Evolutionary conservation across 352 stramenopile species (phyloP), one percentile per base, ranked within the genome.

Genomic region (Phytopythium ostracodes): DNA sequence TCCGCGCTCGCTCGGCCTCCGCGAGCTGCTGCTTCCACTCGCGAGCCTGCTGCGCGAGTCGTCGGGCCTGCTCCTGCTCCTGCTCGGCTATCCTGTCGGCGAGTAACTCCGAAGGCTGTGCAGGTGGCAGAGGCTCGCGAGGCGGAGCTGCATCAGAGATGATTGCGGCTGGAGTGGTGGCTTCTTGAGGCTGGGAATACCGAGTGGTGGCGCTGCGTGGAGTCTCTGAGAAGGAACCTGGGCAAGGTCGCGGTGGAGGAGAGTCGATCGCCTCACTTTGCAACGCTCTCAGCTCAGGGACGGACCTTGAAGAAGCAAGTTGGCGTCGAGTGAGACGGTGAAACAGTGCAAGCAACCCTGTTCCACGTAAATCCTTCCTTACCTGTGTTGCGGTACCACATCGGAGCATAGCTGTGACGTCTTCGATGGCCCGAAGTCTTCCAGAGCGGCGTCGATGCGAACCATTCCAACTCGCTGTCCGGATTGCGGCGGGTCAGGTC

Each of bases 11-110:
- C 55, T 92, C 81, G 42, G 70, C 73, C 42, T 75, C 77, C 38
- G 79, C 70, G 56, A 88, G 60, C 6, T 76, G 71, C 38, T 70
- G 68, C 62, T 79, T 90, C 76, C 79, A 87, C 55, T 88, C 71
- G 10, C 67, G 35, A 5, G 33, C n/a, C 20, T 49, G 53, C 0
- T 31, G 33, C n/a, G 31, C 33, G n/a, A 47, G n/a, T 43, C 42
- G 58, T 55, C 87, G 77, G 25, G 81, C 67, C 17, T 66, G 38
- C 36, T 79, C 68, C 33, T 89, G 73, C 20, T 89, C 72, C 8
- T 85, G 62, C 40, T 82, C 84, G 9, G 54, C 40, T 15, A 64
- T 74, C 36, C 66, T 67, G 24, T 88, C 73, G 47, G 15, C 6
- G 25, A 36, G 47, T 2, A 54, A 4, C 0, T 54, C 47, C 25